These are phyloP conservation scores for Xylariaceae sp. DNA, from an alignment of 2,329 filamentous ascomycete species.

Conservation along the genomic window DNA sequence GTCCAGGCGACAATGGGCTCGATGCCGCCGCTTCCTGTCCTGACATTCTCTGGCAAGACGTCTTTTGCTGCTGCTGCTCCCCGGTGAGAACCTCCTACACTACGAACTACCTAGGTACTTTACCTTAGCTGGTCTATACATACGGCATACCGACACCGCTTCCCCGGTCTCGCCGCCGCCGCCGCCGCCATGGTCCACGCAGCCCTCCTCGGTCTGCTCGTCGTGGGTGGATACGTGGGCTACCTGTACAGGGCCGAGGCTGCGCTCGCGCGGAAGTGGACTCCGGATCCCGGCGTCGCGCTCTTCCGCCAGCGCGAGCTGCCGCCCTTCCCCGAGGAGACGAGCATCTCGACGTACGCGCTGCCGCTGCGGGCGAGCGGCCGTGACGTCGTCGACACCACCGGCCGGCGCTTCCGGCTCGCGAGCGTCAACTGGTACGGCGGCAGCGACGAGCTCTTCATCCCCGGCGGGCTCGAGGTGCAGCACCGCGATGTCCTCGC, in stretches of 20 bases:
- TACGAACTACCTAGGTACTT: too few relatives aligned
- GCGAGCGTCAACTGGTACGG: slow-evolving; percentile 65
- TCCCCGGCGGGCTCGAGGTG: slow-evolving; percentile 56
- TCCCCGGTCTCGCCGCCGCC: neutral
- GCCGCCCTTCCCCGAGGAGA: slow-evolving; percentile 33
- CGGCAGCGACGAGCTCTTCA: slow-evolving; percentile 58
- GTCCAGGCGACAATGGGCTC: slow-evolving; percentile 13
- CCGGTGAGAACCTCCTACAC: too few relatives aligned
- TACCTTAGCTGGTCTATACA: too few relatives aligned
- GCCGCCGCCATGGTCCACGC: slow-evolving; percentile 23
- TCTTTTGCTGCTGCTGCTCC: too few relatives aligned
- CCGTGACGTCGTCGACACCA: slow-evolving; percentile 51
- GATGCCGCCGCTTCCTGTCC: slow-evolving; percentile 8
- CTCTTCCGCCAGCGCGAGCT: slow-evolving; percentile 43
- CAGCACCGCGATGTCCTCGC: slow-evolving; percentile 56
- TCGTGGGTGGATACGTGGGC: slow-evolving; percentile 31
- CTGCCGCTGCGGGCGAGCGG: slow-evolving; percentile 54
- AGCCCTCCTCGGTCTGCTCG: slow-evolving; percentile 27
- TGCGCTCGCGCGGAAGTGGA: slow-evolving; percentile 37
- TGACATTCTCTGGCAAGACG: slow-evolving; percentile 4
- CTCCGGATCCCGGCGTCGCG: slow-evolving; percentile 37
- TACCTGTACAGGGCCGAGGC: slow-evolving; percentile 40
- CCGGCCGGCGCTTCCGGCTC: slow-evolving; percentile 52
- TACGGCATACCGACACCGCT: too few relatives aligned
- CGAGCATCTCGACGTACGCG: slow-evolving; percentile 38